Percentiles rank a stretch among this genome's conserved stretches.
phyloP scores from a whole-genome alignment of 2,329 filamentous ascomycete species.

The Trichoderma pleuroti region DNA sequence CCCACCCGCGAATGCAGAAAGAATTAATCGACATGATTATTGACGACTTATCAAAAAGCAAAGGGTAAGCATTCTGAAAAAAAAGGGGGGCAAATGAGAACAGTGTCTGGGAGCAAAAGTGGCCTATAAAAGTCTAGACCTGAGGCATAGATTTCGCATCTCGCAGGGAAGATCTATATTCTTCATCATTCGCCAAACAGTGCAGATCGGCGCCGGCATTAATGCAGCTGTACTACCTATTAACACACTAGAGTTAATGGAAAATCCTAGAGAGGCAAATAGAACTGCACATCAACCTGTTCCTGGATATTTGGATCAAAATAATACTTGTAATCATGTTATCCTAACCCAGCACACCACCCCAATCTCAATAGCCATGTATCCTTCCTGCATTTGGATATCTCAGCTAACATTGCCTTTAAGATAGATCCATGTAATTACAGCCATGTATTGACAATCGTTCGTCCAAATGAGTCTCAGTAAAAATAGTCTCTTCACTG shows the following conservation, averaged over 20 bases:
- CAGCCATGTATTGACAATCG: too few relatives aligned
- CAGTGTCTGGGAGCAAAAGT: background rate
- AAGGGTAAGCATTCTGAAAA: background rate
- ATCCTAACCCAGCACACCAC: background rate
- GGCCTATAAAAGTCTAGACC: background rate
- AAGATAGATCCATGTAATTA: too few relatives aligned
- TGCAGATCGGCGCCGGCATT: background rate
- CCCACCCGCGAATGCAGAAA: background rate
- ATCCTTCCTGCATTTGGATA: background rate
- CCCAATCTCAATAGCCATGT: background rate
- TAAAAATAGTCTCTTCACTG: too few relatives aligned
- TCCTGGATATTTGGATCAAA: background rate
- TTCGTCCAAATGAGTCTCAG: too few relatives aligned
- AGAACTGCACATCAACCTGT: background rate
- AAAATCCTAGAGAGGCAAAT: background rate
- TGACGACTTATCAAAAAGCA: background rate
- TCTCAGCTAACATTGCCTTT: background rate
- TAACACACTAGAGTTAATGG: background rate
- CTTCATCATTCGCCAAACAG: background rate
- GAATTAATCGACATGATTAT: background rate
- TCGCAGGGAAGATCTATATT: background rate
- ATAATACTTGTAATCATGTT: background rate
- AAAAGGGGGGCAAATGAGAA: background rate
- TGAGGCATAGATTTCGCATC: background rate
- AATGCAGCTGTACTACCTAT: background rate